phyloP scores from a whole-genome alignment of 495 filamentous ascomycete species.

The Aspergillus coremiiformis region DNA sequence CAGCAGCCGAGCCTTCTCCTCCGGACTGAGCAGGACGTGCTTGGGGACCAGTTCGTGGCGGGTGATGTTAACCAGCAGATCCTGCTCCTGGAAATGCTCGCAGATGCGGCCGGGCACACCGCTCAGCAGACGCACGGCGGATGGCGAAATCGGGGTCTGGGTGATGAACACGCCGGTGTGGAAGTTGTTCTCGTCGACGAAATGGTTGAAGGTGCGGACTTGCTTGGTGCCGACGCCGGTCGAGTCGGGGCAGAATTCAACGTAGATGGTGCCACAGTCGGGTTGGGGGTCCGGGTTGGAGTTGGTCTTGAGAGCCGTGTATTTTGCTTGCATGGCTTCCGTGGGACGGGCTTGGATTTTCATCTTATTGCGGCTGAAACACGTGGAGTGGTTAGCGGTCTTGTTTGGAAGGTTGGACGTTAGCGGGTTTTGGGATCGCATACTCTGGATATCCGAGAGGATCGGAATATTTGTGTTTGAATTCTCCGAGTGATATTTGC shows the following conservation, averaged over 20 bases:
- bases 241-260: constrained; percentile 77
- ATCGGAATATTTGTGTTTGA: constrained; percentile 58
- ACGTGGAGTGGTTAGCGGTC: background rate
- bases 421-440: constrained; percentile 13
- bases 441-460: constrained; percentile 66
- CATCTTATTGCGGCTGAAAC: constrained; percentile 67
- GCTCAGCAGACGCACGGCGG: constrained; percentile 63
- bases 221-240: constrained; percentile 77
- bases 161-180: constrained; percentile 86
- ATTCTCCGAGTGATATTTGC: constrained; percentile 68
- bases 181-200: constrained; percentile 67
- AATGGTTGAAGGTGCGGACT: constrained; percentile 78
- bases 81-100: constrained; percentile 91
- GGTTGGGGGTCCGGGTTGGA: constrained; percentile 55
- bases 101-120: constrained; percentile 71
- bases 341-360: constrained; percentile 79
- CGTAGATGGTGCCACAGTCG: constrained; percentile 81
- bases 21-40: constrained; percentile 79
- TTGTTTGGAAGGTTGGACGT: background rate
- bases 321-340: constrained; percentile 74
- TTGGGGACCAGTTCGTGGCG: constrained; percentile 95
- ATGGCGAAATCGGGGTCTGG: constrained; percentile 67
- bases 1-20: constrained; percentile 79
- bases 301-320: constrained; percentile 58
- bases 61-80: constrained; percentile 95